Conservation (phyloP, 225 moss, liverwort and hornwort genomes). For the Rhytidiadelphus loreus region DNA sequence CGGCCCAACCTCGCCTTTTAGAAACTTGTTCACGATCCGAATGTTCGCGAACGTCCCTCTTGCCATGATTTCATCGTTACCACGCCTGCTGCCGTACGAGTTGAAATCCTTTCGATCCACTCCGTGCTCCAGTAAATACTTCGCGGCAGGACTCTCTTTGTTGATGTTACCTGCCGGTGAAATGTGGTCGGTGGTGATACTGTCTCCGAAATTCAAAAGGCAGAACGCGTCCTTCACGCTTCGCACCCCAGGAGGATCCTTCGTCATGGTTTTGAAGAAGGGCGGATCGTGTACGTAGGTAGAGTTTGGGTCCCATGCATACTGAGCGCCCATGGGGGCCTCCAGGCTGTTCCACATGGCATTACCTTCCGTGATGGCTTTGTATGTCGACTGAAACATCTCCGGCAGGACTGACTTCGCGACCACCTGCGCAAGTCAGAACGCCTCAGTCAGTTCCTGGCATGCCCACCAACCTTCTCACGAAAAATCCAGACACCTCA, state of each 20-base stretch:
- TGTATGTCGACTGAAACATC: constrained; percentile 79
- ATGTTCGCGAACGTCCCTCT: constrained; percentile 95
- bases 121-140: constrained; percentile 53
- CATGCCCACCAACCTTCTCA: neutral
- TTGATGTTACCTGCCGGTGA: constrained; percentile 94
- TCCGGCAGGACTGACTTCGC: constrained; percentile 72
- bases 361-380: constrained; percentile 72
- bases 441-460: neutral
- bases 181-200: constrained; percentile 96
- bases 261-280: constrained; percentile 74
- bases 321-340: constrained; percentile 63
- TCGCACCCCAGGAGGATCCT: constrained; percentile 66
- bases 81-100: constrained; percentile 93
- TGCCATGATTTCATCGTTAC: constrained; percentile 88
- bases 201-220: constrained; percentile 80
- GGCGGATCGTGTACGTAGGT: constrained; percentile 95
- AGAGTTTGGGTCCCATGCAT: constrained; percentile 72
- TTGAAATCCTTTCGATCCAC: constrained; percentile 86
- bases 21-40: constrained; percentile 92
- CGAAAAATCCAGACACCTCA: neutral
- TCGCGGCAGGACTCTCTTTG: constrained; percentile 89
- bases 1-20: constrained; percentile 82
- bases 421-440: constrained; percentile 43
- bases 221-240: constrained; percentile 86
- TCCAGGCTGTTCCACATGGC: constrained; percentile 73